Evolutionary conservation across 2,329 filamentous ascomycete species (phyloP).

Genomic region (Iodosphaeria phyllophila): DNA sequence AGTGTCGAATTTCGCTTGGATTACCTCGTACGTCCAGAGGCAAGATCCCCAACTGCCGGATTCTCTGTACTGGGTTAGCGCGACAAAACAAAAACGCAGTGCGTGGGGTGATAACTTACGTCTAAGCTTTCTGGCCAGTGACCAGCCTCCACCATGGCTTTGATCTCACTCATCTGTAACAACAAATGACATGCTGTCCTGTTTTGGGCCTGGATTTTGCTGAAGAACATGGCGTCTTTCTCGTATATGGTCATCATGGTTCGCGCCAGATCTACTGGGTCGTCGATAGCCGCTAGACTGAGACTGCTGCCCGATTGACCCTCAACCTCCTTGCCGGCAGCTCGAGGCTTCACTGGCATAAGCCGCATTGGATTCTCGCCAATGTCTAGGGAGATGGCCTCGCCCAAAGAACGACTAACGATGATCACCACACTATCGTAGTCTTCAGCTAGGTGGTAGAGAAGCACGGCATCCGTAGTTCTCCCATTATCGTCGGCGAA

Average conservation of each 20-base stretch:
- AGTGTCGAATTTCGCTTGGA: constrained; percentile 58
- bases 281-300: constrained; percentile 38
- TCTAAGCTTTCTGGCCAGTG: constrained; percentile 40
- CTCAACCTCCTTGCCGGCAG: constrained; percentile 19
- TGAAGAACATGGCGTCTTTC: constrained; percentile 39
- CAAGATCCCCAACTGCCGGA: constrained; percentile 58
- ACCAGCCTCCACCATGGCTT: constrained; percentile 31
- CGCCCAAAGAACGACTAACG: constrained; percentile 75
- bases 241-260: constrained; percentile 48
- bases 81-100: too few relatives aligned
- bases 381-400: constrained; percentile 72
- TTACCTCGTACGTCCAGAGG: constrained; percentile 61
- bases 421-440: constrained; percentile 89
- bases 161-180: constrained; percentile 42
- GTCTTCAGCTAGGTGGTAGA: constrained; percentile 88
- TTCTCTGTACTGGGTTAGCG: too few relatives aligned
- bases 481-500: constrained; percentile 90
- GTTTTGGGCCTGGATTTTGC: constrained; percentile 36
- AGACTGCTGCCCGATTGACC: constrained; percentile 34
- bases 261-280: constrained; percentile 37
- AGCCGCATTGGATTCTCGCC: constrained; percentile 64
- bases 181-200: constrained; percentile 35
- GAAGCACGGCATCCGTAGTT: constrained; percentile 78
- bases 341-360: constrained; percentile 61
- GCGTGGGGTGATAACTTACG: constrained; percentile 28